Evolutionary conservation across 2,329 filamentous ascomycete genomes (phyloP).

Genomic region (Neopestalotiopsis rosae): DNA sequence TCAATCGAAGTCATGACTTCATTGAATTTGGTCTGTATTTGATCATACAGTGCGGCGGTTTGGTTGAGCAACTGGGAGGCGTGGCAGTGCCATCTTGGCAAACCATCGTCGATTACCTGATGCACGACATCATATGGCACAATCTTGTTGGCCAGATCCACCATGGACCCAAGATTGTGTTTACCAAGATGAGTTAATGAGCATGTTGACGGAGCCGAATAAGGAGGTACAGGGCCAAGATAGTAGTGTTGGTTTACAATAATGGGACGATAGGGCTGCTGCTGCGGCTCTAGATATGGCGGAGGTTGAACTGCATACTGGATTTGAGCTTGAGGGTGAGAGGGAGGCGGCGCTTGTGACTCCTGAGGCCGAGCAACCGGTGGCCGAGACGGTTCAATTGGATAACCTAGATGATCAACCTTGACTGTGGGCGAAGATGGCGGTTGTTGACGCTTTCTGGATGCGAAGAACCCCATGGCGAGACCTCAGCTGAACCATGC

Average conservation of each 20-base stretch:
- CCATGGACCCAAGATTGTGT: constrained; percentile 45
- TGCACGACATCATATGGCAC: constrained; percentile 41
- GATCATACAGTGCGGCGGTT: constrained; percentile 57
- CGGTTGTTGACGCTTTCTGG: constrained; percentile 6
- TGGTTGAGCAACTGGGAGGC: constrained; percentile 51
- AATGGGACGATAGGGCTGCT: constrained; percentile 46
- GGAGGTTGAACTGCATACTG: constrained; percentile 24
- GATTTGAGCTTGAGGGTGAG: constrained; percentile 27
- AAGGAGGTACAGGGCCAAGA: constrained; percentile 34
- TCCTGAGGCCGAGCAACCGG: neutral
- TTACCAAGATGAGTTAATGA: constrained; percentile 35
- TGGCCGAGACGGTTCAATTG: constrained; percentile 5
- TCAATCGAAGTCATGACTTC: constrained; percentile 76
- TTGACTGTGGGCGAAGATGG: constrained; percentile 9
- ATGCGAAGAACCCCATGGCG: constrained; percentile 17
- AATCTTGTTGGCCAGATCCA: constrained; percentile 48
- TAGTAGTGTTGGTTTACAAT: constrained; percentile 61
- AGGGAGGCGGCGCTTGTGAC: constrained; percentile 21
- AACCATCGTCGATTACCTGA: constrained; percentile 48
- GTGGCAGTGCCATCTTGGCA: constrained; percentile 48
- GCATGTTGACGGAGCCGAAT: constrained; percentile 26
- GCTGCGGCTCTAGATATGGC: constrained; percentile 33
- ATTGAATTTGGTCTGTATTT: constrained; percentile 68
- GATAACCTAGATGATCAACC: constrained; percentile 18
- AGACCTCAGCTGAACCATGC: constrained; percentile 2